Evolutionary conservation across 345 rosid genomes (phyloP).

Genomic region (Boechera stricta): DNA sequence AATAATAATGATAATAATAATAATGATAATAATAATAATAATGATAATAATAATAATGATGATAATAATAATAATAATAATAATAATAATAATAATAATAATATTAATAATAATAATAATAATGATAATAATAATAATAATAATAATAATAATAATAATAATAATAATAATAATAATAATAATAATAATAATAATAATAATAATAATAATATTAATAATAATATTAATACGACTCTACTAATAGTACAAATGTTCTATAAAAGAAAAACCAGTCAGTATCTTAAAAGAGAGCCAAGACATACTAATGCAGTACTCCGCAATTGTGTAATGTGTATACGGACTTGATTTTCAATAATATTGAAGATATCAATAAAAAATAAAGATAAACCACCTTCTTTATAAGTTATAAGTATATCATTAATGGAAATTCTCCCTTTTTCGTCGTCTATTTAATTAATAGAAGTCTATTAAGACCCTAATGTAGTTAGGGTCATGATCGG

Average conservation of each 20-base stretch:
- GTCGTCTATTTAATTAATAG: neutral
- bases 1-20: no score
- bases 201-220: no score
- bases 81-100: no score
- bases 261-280: neutral
- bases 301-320: neutral
- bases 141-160: no score
- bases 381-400: neutral
- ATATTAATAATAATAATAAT: no score
- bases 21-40: no score
- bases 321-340: neutral
- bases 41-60: no score
- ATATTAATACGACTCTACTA: neutral
- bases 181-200: neutral
- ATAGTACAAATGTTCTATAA: neutral
- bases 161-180: no score
- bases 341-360: neutral
- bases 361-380: neutral
- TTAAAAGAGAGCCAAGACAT: neutral
- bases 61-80: no score
- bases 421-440: neutral
- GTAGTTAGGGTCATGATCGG: no score
- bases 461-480: slow-evolving; percentile 28
- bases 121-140: no score
- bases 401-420: neutral